Base-by-base conservation (phyloP, 2,329 filamentous ascomycete genomes). In the Geosmithia flava region DNA sequence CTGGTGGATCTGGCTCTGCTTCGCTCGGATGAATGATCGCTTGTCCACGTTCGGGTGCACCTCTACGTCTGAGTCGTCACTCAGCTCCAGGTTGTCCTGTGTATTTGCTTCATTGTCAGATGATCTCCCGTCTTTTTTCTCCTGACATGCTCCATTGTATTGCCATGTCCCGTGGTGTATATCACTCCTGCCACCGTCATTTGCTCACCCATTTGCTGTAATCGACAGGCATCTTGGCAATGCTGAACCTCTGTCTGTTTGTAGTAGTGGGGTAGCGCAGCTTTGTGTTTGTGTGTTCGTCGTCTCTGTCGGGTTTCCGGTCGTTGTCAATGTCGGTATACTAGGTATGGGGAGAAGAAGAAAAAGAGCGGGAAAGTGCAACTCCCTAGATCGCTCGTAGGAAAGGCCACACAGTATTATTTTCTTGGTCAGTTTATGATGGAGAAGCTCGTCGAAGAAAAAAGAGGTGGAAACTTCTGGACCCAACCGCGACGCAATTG, bases 41-140 rank as follows among this genome's bases (percentile, higher is more conserved):
- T 98, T 98, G 71, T 98, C 93, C 63, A 98, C 93, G 63, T 98
- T 98, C 51, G 93, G 93, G 67, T 98, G 93, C 47, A 97, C 93
- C 70, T 98, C 93, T 58, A 98, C 83, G 61, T 98, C 93, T 47
- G 89, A 96, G 68, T 98, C 93, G 68, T 98, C 93, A 60, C 88
- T 95, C 62, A 98, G 82, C 80, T 98, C 93, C 61, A 98, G 79
- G 51, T 85, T 83, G 64, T 97, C 86, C 83, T 87, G 51, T n/a
- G 20, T n/a, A n/a, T 41, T 16, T 6, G 39, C 16, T 13, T 16
- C 11, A 4, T 6, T 41, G 19, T 41, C 15, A 27, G 23, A 27
- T 17, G 41, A 8, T 42, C 41, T 8, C 19, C 8, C 10, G 41
- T 17, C 10, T 8, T 42, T 17, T 17, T 13, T 19, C 42, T 44